Base-by-base conservation (phyloP, 768 basidiomycete genomes). In the Boletus insuetus region DNA sequence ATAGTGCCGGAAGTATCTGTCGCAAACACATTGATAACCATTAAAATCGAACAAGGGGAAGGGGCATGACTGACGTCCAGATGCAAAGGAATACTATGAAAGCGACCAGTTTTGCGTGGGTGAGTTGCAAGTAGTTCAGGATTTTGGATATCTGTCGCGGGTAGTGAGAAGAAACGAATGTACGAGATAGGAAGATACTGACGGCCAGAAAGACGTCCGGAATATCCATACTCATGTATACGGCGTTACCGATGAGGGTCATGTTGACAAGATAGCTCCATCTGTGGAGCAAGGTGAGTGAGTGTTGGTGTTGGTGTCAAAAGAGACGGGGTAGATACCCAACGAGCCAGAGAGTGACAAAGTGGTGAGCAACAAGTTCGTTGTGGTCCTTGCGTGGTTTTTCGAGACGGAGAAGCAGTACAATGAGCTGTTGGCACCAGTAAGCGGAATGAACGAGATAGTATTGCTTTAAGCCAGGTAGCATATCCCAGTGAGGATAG, bases 211-310 rank as follows among this genome's bases (percentile, higher is more conserved):
- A 91, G 34, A 84, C 74, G 67, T 99, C 97, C 0, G 95, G 93
- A 19, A 95, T 79, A 74, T 99, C 97, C 97, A 98, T 98, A 69
- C 94, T 97, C 74, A 95, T 80, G 64, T 87, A 98, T 29, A 99
- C 82, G 6, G 94, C 88, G 59, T 91, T 89, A 11, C 97, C 97
- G 41, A 98, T 94, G 49, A 82, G 72, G 0, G 94, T 98, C 49
- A 93, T 41, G 72, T 92, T 94, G 60, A 85, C 57, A 32, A 86
- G 61, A 64, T 93, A 91, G 61, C 91, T 93, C 91, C 92, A 92
- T 37, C 91, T 93, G 65, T 22, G 35, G 39, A 41, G 42, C 4
- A 26, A 22, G 14, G 35, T 61, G 51, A 59, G 43, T 37, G 12
- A 12, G 7, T 13, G 14, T 38, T 13, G 3, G 1, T 16, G 34